Evolutionary conservation across 306 rosid genomes (phyloP), one percentile per base, ranked within the genome.

Genomic region (Psophocarpus tetragonolobus): DNA sequence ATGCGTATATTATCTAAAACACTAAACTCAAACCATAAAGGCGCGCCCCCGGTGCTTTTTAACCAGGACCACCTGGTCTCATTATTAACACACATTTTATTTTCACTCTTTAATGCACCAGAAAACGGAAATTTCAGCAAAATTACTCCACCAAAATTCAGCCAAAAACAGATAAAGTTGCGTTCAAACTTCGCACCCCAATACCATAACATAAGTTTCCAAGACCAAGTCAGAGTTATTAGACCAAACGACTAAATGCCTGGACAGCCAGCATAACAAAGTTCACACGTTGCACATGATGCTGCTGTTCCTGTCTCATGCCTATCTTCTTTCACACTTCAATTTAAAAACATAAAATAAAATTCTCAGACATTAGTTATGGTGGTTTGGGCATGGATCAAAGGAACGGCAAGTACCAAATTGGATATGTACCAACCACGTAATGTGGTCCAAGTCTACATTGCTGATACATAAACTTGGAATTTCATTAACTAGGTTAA

Each of bases 401-500:
- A 4, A 48, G 10, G 7, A n/a, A 48, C 21, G 23, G 9, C 26
- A 21, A 53, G 27, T 27, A 58, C 20, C 20, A 15, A 0, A 45
- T n/a, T n/a, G 15, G 21, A 29, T 57, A 3, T 6, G 12, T 9
- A 30, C 24, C 13, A 15, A 30, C 38, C 54, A 15, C 81, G 66
- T 14, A 30, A 60, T 60, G 23, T 60, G 41, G 41, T 29, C 67
- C 13, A 60, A 21, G 41, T 32, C 61, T 45, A 23, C 85, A 78
- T 67, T 72, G 76, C 27, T 33, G 1, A 79, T 48, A 32, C 50
- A 79, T 42, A 80, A 75, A 65, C 26, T 47, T n/a, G 1, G 12
- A 47, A 63, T 60, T 62, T 26, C 81, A 74, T 74, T 56, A 17
- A 67, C 33, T 77, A 56, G 73, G 47, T 75, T 48, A 73, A 77